Conservation (phyloP, 129 eudicot species). For the Arctium minus region DNA sequence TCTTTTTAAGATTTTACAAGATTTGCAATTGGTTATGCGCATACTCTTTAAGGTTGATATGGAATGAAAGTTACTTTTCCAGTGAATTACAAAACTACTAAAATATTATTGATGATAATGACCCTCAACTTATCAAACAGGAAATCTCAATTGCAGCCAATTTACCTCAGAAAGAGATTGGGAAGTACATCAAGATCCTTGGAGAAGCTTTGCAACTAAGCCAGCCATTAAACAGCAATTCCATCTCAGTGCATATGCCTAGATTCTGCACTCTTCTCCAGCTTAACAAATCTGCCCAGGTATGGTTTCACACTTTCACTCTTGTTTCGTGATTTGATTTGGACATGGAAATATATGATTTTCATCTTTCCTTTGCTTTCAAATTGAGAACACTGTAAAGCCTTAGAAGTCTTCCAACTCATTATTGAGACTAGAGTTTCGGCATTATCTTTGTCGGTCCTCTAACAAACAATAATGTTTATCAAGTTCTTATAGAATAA, state of each 20-base stretch:
- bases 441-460: no score
- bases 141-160: slow-evolving; percentile 96
- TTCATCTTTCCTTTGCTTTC: not conserved
- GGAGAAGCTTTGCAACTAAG: slow-evolving; percentile 98
- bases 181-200: slow-evolving; percentile 95
- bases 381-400: not conserved
- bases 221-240: slow-evolving; percentile 96
- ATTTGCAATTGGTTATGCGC: not conserved
- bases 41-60: not conserved
- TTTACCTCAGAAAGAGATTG: slow-evolving; percentile 98
- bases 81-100: not conserved
- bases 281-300: slow-evolving; percentile 99
- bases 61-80: not conserved
- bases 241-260: slow-evolving; percentile 99
- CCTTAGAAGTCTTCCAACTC: not conserved
- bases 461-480: no score
- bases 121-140: slow-evolving; percentile 37
- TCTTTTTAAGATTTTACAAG: not conserved
- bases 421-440: not conserved
- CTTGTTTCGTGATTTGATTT: not conserved
- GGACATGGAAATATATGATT: not conserved
- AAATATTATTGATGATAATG: not conserved
- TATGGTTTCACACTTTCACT: not conserved
- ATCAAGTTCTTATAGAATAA: no score
- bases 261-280: slow-evolving; percentile 98